Conservation (phyloP, 306 rosid genomes). For the Malus domestica region DNA sequence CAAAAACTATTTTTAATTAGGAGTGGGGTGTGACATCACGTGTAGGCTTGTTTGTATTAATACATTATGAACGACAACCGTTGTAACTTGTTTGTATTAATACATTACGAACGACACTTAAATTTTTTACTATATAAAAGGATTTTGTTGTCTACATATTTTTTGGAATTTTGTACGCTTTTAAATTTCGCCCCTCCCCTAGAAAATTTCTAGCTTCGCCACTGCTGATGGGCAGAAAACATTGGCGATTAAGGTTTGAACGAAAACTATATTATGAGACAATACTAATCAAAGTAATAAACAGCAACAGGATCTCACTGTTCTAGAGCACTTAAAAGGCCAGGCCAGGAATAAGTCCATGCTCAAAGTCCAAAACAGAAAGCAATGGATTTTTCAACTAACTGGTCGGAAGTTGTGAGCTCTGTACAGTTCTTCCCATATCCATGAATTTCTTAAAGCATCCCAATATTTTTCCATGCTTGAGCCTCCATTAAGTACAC, state of each 20-base stretch:
- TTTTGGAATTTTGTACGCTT: no score
- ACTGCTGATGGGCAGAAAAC: conserved; percentile 34
- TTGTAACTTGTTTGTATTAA: no score
- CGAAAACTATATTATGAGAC: not conserved
- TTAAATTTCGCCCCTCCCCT: no score
- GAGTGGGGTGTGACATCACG: no score
- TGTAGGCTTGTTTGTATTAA: no score
- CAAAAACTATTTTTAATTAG: no score
- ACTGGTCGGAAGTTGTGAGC: conserved; percentile 84
- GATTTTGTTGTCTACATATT: no score
- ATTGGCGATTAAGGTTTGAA: conserved; percentile 16
- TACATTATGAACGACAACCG: no score
- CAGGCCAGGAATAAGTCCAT: conserved; percentile 86
- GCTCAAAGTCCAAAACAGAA: conserved; percentile 15
- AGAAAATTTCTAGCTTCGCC: no score
- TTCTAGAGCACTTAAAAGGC: conserved; percentile 72
- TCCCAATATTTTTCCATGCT: conserved; percentile 77
- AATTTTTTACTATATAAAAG: no score
- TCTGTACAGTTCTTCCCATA: conserved; percentile 82
- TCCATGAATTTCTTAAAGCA: conserved; percentile 69
- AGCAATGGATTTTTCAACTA: conserved; percentile 25
- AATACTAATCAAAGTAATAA: conserved; percentile 15
- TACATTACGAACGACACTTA: no score
- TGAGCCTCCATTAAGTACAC: conserved; percentile 46
- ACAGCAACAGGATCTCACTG: conserved; percentile 54